Evolutionary conservation across 257 asterid genomes (phyloP).

Genomic region (Solanum arcanum): DNA sequence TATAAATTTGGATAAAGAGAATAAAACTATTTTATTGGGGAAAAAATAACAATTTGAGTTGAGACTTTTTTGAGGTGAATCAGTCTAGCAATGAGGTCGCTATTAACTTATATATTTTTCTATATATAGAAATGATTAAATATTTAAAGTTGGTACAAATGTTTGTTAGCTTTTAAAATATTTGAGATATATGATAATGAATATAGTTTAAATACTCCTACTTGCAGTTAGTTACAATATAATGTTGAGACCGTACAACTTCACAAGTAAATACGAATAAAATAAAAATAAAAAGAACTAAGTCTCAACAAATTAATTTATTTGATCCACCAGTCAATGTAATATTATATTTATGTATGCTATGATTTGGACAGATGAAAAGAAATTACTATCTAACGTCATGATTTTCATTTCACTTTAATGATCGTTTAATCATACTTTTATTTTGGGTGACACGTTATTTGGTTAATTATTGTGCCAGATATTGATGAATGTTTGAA

Average conservation of each 20-base stretch:
- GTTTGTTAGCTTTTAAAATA: background rate
- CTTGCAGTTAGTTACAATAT: background rate
- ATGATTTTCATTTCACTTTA: background rate
- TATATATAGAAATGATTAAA: background rate
- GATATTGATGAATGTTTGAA: conserved; percentile 38
- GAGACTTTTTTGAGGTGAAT: background rate
- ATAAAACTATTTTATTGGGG: background rate
- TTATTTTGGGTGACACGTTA: background rate
- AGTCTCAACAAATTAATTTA: background rate
- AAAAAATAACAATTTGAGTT: background rate
- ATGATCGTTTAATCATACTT: background rate
- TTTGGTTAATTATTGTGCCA: conserved; percentile 4
- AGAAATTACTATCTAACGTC: background rate
- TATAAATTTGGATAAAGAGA: background rate
- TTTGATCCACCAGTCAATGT: background rate
- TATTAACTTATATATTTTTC: background rate
- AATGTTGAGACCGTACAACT: background rate
- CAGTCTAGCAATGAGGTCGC: background rate
- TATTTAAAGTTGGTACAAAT: background rate
- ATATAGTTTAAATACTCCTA: background rate
- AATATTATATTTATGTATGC: background rate
- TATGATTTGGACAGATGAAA: background rate
- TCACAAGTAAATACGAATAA: background rate
- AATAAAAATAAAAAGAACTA: background rate
- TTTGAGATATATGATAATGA: background rate